Evolutionary conservation across 1,284 basidiomycete species (phyloP), one percentile per base, ranked within the genome.

Genomic region (Ganoderma resinaceum): DNA sequence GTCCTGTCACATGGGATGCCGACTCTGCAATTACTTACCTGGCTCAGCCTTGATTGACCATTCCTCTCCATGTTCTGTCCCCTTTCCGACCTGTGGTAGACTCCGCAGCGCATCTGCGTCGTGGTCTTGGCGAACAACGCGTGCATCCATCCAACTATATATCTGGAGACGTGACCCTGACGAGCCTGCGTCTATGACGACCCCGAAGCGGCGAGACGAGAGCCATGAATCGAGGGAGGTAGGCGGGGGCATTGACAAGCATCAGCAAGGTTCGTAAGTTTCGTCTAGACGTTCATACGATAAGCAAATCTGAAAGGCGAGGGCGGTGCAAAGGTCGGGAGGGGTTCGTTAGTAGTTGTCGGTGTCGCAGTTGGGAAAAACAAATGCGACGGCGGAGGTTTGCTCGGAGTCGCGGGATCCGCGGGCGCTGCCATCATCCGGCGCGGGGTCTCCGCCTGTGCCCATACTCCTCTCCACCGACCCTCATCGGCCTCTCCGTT

Each of bases 121-220:
- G 65, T 85, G 80, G 52, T 84, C 81, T 62, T 84, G 73, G 5
- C 82, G 79, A 29, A 87, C 81, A 18, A 86, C 80, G 64, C 88
- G 86, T 23, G 95, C 90, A 79, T 98, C 94, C 72, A 88, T 91
- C 97, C 97, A 99, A 77, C 95, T 96, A 84, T 99, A 99, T 73
- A 99, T 95, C 81, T 98, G 97, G 60, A 99, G 86, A 61, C 98
- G 87, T 7, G 97, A 99, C 43, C 97, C 97, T 14, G 96, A 98
- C 77, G 96, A 98, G 72, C 97, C 97, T 76, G 97, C 97, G 84
- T 99, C 97, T 79, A 99, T 94, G 67, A 99, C 95, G 70, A 99
- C 91, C 62, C 96, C 97, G 82, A 97, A 99, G 75, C 92, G 91
- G 72, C 95, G 91, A 66, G 90, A 89, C 67, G 86, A 81, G 66